A percentile compares a stretch with the other conserved stretches of the same genome.
Conservation (phyloP, 805 yeast genomes). For the Candida railenensis region DNA sequence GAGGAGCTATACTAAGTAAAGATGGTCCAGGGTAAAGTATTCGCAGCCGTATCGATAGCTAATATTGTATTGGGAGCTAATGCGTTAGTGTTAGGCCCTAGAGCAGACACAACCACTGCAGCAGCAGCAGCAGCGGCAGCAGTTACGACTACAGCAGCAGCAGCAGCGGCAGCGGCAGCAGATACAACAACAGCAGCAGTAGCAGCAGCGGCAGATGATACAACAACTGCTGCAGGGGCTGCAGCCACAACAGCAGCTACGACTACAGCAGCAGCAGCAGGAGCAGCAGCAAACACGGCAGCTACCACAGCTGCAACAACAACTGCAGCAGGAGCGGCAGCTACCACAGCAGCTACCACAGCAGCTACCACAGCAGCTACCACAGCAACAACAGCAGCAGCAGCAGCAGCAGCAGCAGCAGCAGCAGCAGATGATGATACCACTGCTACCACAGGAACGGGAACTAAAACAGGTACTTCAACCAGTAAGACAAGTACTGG, state of each 20-base stretch:
- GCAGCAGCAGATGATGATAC: conserved; percentile 17
- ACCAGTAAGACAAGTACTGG: conserved; percentile 14
- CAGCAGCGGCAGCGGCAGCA: conserved; percentile 16
- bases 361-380: conserved; percentile 13
- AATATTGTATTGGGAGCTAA: not conserved
- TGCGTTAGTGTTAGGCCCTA: conserved; percentile 7
- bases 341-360: conserved; percentile 15
- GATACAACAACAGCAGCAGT: conserved; percentile 6
- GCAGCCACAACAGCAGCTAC: conserved; percentile 17
- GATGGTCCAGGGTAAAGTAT: not conserved
- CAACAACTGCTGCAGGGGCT: conserved; percentile 13
- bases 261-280: conserved; percentile 17
- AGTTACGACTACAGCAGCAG: conserved; percentile 8
- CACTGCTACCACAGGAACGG: conserved; percentile 16
- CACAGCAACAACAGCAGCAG: conserved; percentile 13
- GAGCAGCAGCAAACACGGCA: conserved; percentile 16
- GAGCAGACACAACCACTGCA: conserved; percentile 11
- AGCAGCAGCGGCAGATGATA: conserved; percentile 16
- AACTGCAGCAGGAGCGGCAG: conserved; percentile 16
- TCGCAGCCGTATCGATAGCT: not conserved
- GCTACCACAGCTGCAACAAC: conserved; percentile 17
- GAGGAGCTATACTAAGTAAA: not conserved
- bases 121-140: conserved; percentile 9
- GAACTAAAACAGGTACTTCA: conserved; percentile 13
- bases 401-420: conserved; percentile 16